Conservation (phyloP, 139 green algal species). For the Raphidocelis subcapitata region DNA sequence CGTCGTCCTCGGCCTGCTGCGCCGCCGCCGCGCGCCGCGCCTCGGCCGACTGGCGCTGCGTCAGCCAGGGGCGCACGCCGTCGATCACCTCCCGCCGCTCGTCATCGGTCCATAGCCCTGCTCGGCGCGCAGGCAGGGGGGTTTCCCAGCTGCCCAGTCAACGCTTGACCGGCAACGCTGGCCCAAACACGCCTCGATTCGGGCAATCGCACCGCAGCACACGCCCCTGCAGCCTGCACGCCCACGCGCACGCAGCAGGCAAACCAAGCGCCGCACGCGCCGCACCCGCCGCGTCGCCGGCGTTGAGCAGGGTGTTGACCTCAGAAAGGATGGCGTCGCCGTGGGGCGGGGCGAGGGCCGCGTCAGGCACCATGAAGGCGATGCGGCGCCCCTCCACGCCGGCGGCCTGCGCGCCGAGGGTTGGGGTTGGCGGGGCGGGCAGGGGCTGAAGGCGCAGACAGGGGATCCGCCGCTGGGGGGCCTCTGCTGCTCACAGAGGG, state of each 20-base stretch:
- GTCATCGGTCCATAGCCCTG: constrained; percentile 20
- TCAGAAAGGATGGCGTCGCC: constrained; percentile 79
- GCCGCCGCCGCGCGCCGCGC: constrained; percentile 26
- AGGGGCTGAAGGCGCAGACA: background rate
- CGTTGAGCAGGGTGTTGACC: constrained; percentile 82
- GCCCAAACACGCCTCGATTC: too few relatives aligned
- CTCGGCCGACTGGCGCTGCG: constrained; percentile 19
- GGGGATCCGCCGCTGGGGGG: too few relatives aligned
- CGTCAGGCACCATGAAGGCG: constrained; percentile 78
- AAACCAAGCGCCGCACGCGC: too few relatives aligned
- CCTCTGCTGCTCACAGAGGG: too few relatives aligned
- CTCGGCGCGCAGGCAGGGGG: background rate
- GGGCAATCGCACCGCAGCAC: too few relatives aligned
- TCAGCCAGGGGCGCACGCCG: constrained; percentile 27
- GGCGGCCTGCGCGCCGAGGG: constrained; percentile 34
- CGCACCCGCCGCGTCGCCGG: constrained; percentile 62
- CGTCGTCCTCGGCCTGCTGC: too few relatives aligned
- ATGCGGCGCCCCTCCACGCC: constrained; percentile 67
- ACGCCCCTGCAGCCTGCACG: too few relatives aligned
- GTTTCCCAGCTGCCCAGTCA: background rate
- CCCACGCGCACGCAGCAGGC: too few relatives aligned
- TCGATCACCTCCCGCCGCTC: constrained; percentile 26
- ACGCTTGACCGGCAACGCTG: too few relatives aligned
- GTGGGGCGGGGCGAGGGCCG: constrained; percentile 57
- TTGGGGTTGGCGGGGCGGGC: background rate